Base-by-base conservation (phyloP, 2,329 filamentous ascomycete genomes). In the Neonectria magnoliae region DNA sequence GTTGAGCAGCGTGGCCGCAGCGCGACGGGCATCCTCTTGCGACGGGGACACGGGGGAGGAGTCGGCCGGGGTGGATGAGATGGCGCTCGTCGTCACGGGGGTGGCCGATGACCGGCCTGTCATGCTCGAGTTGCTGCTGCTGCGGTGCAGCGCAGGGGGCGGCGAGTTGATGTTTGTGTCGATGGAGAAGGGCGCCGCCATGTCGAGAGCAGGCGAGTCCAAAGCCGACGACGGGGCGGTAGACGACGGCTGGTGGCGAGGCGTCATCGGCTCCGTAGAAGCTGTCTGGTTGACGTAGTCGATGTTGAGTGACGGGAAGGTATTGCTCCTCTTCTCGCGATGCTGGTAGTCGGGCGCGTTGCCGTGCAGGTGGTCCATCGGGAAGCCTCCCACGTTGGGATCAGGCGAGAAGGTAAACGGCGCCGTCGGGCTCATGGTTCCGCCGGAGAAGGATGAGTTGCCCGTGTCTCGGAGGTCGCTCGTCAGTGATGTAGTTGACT, bases 11-110 rank as follows among this genome's bases (percentile, higher is more conserved):
- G 94, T 90, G 73, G 95, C 91, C 5, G 97, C 86, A 1, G 94
- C 95, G 56, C 89, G 87, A 42, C 92, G 87, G 4, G 94, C 94
- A 77, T 98, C 94, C 71, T 98, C 94, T 70, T 94, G 92, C 0
- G 91, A 93, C 0, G 91, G 92, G 2, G 91, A 91, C 29, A 80
- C 86, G 1, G 90, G 85, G 54, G 88, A 85, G 44, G 86, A 85
- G 65, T 87, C 81, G 41, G 88, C 81, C 2, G 75, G 66, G 3
- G 73, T 71, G 22, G 71, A 71, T 20, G 70, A 66, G 9, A 67
- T 65, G 16, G 64, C 67, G 47, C 60, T 72, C 22, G 54, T 64
- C 9, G 68, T 64, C 18, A 57, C 56, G 22, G 73, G 63, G 6
- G 68, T 71, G 5, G 68, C 67, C 9, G 73, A 67, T 5, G 72